These are phyloP conservation scores for Warburgia ugandensis DNA, from an alignment of 164 flowering plant species.

Conservation along the genomic window DNA sequence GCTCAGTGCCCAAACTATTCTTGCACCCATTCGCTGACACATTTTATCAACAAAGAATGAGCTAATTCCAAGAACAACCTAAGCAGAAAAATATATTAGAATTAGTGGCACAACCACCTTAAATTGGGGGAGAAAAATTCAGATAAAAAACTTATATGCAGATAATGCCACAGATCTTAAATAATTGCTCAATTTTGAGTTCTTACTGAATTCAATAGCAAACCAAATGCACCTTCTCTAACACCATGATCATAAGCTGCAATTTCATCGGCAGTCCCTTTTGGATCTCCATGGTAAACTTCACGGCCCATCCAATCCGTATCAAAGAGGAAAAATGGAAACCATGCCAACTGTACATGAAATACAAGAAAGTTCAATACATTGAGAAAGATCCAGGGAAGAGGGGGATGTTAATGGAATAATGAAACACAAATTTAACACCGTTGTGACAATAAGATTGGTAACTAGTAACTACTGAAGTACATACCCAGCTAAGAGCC, in stretches of 20 bases:
- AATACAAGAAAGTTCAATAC: constrained; percentile 5
- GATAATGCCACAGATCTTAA: background rate
- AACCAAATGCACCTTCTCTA: constrained; percentile 99
- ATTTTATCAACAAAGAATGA: constrained; percentile 89
- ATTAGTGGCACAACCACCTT: no score
- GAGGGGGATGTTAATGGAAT: no score
- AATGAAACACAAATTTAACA: no score
- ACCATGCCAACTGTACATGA: constrained; percentile 82
- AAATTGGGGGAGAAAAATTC: no score
- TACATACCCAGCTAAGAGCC: constrained; percentile 92
- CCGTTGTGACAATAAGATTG: no score
- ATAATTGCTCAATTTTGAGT: constrained; percentile 27
- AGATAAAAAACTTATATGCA: no score
- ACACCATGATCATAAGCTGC: constrained; percentile 78
- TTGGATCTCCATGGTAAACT: constrained; percentile 93
- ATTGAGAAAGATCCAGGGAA: background rate
- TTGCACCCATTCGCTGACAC: constrained; percentile 77
- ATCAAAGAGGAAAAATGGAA: constrained; percentile 96
- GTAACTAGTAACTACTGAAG: constrained; percentile 2
- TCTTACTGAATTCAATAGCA: constrained; percentile 99
- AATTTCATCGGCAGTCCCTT: constrained; percentile 43
- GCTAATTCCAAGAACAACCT: constrained; percentile 94
- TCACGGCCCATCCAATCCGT: constrained; percentile 99
- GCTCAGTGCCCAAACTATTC: constrained; percentile 88
- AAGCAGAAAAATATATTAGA: constrained; percentile 7